Evolutionary conservation across 805 yeast species (phyloP).

Genomic region (Sungouiella thailandica): DNA sequence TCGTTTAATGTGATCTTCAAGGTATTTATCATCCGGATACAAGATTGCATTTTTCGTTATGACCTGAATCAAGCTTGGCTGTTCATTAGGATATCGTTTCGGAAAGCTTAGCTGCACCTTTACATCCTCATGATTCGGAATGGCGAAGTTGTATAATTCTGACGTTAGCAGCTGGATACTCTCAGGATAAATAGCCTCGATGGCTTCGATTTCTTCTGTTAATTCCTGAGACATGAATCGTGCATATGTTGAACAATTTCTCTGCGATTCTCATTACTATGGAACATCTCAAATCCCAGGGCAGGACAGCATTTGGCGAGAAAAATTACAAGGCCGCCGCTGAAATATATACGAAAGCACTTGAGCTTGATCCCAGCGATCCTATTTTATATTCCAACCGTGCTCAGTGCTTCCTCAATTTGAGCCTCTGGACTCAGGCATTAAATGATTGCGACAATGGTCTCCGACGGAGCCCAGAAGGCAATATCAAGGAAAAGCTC

Average conservation of each 20-base stretch:
- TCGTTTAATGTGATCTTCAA: constrained; percentile 44
- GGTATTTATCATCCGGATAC: constrained; percentile 40
- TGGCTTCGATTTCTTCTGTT: constrained; percentile 71
- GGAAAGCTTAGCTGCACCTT: constrained; percentile 71
- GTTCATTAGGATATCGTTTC: constrained; percentile 55
- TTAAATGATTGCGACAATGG: constrained; percentile 49
- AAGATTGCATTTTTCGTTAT: constrained; percentile 24
- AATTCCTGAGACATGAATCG: constrained; percentile 37
- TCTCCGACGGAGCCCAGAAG: constrained; percentile 24
- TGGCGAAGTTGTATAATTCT: constrained; percentile 40
- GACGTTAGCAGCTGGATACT: constrained; percentile 38
- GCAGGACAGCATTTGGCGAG: constrained; percentile 48
- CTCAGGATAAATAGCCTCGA: constrained; percentile 83
- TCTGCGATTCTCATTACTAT: not conserved
- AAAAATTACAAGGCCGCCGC: constrained; percentile 49
- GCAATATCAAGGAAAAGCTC: constrained; percentile 41
- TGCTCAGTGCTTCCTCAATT: constrained; percentile 59
- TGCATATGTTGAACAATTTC: not conserved
- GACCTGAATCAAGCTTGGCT: constrained; percentile 64
- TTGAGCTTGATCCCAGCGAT: constrained; percentile 42
- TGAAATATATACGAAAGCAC: constrained; percentile 51
- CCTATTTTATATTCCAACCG: constrained; percentile 63
- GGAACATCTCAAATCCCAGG: constrained; percentile 36
- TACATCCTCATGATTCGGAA: constrained; percentile 61
- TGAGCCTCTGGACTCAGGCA: constrained; percentile 46